Conservation (phyloP, 2,329 filamentous ascomycete genomes). For the Tolypocladium album region DNA sequence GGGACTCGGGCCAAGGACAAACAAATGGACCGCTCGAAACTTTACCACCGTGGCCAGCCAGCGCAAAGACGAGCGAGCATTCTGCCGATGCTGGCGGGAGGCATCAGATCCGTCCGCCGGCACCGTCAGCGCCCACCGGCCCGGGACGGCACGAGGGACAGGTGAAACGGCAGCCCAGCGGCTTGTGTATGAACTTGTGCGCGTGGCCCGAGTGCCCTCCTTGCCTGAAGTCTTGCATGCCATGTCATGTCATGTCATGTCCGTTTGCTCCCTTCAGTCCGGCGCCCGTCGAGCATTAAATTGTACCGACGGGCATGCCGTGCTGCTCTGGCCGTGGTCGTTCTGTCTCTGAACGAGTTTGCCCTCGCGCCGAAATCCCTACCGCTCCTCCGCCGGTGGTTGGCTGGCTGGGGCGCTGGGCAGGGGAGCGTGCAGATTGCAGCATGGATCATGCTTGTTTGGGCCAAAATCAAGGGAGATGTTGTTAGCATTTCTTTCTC, state of each 20-base stretch:
- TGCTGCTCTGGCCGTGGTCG: too few relatives aligned
- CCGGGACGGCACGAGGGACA: not conserved
- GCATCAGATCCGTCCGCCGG: not conserved
- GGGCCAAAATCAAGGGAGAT: not conserved
- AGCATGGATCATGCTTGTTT: not conserved
- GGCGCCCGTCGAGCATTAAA: not conserved
- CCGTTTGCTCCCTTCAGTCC: not conserved
- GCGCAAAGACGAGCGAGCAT: not conserved
- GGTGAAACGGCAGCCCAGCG: not conserved
- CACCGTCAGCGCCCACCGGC: not conserved
- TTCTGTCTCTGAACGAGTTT: not conserved
- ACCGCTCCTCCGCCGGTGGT: not conserved
- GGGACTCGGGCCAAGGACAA: not conserved
- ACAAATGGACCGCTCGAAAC: too few relatives aligned
- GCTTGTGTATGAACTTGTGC: not conserved
- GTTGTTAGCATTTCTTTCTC: too few relatives aligned
- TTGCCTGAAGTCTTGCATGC: not conserved
- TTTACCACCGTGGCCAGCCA: not conserved
- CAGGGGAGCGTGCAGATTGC: not conserved
- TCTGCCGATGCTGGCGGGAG: not conserved
- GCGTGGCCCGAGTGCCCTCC: not conserved
- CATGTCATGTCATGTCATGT: not conserved
- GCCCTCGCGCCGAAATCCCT: not conserved
- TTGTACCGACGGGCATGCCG: not conserved
- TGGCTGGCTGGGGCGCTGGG: not conserved